phyloP scores from a whole-genome alignment of 352 stramenopile species.

The Elongisporangium senticosum region DNA sequence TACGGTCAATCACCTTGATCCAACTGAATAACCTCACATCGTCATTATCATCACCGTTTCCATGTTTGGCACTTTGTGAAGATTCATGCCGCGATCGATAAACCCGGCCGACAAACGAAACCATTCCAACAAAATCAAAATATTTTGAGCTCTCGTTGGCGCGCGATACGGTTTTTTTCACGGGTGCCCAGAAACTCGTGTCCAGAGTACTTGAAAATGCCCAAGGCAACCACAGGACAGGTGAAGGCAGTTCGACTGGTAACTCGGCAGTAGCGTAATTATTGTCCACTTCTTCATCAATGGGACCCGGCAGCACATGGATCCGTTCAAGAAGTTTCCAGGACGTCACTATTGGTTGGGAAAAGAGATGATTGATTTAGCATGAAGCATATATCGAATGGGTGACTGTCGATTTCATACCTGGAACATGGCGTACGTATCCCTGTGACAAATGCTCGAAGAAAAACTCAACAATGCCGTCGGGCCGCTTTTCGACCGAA shows the following conservation, averaged over 20 bases:
- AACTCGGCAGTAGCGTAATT: background rate
- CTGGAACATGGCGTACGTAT: conserved; percentile 25
- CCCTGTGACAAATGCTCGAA: conserved; percentile 30
- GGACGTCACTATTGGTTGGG: conserved; percentile 33
- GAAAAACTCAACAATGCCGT: conserved; percentile 11
- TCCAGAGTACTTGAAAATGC: conserved; percentile 34
- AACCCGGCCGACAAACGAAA: conserved; percentile 33
- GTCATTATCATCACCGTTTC: background rate
- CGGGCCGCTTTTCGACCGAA: conserved; percentile 9
- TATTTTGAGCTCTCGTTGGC: conserved; percentile 6
- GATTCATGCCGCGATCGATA: background rate
- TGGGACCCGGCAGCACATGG: conserved; percentile 16
- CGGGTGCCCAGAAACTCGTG: conserved; percentile 14
- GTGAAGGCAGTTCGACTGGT: background rate
- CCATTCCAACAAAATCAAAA: conserved; percentile 65
- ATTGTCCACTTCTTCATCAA: conserved; percentile 1
- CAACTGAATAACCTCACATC: conserved; percentile 24
- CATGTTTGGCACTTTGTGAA: background rate
- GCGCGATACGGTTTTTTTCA: background rate
- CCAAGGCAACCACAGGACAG: conserved; percentile 33
- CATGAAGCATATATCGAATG: background rate
- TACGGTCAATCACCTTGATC: conserved; percentile 61
- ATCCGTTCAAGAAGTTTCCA: conserved; percentile 43
- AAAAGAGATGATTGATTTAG: background rate
- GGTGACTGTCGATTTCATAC: too few species aligned